Evolutionary conservation across 2,329 filamentous ascomycete species (phyloP).

Genomic region (Curvularia eragrostidis): DNA sequence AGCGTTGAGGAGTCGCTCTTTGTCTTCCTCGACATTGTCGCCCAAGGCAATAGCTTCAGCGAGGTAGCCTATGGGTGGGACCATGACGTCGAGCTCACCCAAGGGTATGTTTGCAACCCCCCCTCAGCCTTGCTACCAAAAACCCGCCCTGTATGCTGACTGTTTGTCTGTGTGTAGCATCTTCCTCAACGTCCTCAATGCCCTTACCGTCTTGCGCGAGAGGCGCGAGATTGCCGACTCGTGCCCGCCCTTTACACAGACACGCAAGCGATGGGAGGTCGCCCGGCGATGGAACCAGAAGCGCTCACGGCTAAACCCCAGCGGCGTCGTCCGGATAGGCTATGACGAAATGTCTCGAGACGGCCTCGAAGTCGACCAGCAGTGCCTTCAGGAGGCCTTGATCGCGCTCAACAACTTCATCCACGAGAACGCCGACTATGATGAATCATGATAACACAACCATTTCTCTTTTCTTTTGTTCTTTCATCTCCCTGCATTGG

Average conservation of each 20-base stretch:
- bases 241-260: constrained; percentile 42
- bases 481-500: constrained; percentile 10
- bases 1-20: constrained; percentile 49
- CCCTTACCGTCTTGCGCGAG: constrained; percentile 43
- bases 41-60: constrained; percentile 47
- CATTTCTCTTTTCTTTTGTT: constrained; percentile 9
- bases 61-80: constrained; percentile 43
- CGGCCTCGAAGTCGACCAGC: constrained; percentile 45
- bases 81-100: constrained; percentile 46
- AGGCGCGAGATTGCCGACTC: constrained; percentile 40
- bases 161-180: constrained; percentile 29
- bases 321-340: constrained; percentile 42
- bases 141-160: constrained; percentile 19
- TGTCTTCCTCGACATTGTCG: constrained; percentile 48
- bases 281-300: constrained; percentile 39
- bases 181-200: constrained; percentile 46
- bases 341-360: constrained; percentile 42
- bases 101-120: constrained; percentile 35
- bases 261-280: constrained; percentile 44
- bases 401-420: constrained; percentile 50
- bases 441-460: constrained; percentile 26
- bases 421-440: constrained; percentile 43
- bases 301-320: constrained; percentile 35
- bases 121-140: constrained; percentile 1
- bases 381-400: constrained; percentile 41